Evolutionary conservation across 805 yeast genomes (phyloP), one percentile per base, ranked within the genome.

Genomic region (Brettanomyces nanus): DNA sequence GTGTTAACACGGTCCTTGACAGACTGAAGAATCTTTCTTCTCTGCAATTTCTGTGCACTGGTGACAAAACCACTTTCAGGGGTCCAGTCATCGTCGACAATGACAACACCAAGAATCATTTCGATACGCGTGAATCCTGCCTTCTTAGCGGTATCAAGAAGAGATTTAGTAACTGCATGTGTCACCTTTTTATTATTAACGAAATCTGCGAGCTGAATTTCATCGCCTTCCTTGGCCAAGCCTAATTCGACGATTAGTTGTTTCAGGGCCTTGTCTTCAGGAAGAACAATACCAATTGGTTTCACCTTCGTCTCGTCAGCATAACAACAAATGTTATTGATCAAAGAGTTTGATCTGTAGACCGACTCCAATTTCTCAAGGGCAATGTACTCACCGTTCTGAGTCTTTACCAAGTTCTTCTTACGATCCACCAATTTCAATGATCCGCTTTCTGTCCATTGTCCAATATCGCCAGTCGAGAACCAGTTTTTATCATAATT

Each of bases 341-440:
- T 92, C 46, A 70, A 68, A 31, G 75, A 64, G 61, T 82, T 82
- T 22, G 96, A 81, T 64, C 97, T 77, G 69, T 92, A 92, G 35
- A 84, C 70, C 9, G 95, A 73, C 66, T 92, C 98, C 48, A 92
- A 68, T 64, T 89, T 89, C 65, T 92, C 98, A 53, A 92, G 72
- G 4, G 98, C 98, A 61, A 92, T 85, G 63, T 92, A 92, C 68
- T 92, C 98, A 65, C 98, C 98, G 59, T 92, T 90, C 53, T 75
- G 71, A 15, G 98, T 92, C 73, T 92, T 92, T 51, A 92, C 95
- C 62, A 92, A 71, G 61, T 92, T 92, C 78, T 92, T 92, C 70
- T 77, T 85, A 59, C 98, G 83, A 66, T 92, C 98, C 59, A 92
- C 84, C 44, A 92, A 69, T 56, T 73, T 77, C 55, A 92, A 69